Evolutionary conservation across 2,329 filamentous ascomycete species (phyloP).

Genomic region (Pseudopithomyces maydicus): DNA sequence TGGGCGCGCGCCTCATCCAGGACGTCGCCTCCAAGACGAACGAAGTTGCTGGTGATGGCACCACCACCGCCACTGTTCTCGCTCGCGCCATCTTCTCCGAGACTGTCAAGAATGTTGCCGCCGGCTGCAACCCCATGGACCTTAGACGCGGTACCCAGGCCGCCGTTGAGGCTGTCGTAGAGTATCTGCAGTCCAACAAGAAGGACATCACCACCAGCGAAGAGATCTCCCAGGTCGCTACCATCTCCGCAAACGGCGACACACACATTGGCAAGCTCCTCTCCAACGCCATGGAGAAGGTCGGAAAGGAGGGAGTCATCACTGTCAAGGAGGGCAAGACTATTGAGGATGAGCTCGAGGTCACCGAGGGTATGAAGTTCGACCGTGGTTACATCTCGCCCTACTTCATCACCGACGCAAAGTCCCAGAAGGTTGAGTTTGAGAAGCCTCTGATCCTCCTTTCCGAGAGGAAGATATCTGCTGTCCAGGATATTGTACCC

Average conservation of each 20-base stretch:
- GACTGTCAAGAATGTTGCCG: slow-evolving; percentile 99
- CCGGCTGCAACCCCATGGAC: slow-evolving; percentile 99
- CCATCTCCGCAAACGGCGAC: slow-evolving; percentile 97
- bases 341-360: slow-evolving; percentile 93
- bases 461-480: slow-evolving; percentile 99
- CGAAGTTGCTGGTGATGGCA: slow-evolving; percentile 97
- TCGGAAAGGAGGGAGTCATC: slow-evolving; percentile 99
- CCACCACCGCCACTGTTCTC: slow-evolving; percentile 95
- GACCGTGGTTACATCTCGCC: slow-evolving; percentile 98
- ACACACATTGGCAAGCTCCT: slow-evolving; percentile 93
- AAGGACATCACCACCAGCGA: slow-evolving; percentile 96
- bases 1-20: slow-evolving; percentile 93
- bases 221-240: slow-evolving; percentile 97
- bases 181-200: slow-evolving; percentile 95
- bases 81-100: slow-evolving; percentile 99
- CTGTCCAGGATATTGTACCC: slow-evolving; percentile 97
- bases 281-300: slow-evolving; percentile 99
- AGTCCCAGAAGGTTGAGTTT: slow-evolving; percentile 98
- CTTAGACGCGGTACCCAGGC: slow-evolving; percentile 95
- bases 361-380: slow-evolving; percentile 99
- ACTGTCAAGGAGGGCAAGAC: slow-evolving; percentile 99
- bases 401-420: slow-evolving; percentile 99
- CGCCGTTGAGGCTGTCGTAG: slow-evolving; percentile 90
- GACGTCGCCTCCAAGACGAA: slow-evolving; percentile 99
- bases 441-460: slow-evolving; percentile 99